These are phyloP conservation scores for Scutellaria barbata DNA, from an alignment of 257 asterid genomes.

Conservation along the genomic window DNA sequence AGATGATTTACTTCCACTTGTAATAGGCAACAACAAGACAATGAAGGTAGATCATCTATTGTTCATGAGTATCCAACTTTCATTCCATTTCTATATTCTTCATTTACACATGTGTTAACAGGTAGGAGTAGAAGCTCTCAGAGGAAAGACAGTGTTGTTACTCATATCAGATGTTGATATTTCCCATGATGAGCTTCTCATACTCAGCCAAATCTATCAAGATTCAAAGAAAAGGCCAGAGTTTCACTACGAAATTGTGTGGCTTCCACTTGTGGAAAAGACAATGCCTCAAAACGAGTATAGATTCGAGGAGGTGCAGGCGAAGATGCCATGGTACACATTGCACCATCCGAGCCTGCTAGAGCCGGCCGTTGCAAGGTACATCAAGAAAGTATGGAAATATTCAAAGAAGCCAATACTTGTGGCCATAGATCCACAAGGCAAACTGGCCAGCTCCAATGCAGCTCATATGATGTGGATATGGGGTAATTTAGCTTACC, in stretches of 20 bases:
- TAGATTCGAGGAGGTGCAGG: constrained; percentile 52
- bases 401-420: constrained; percentile 69
- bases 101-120: constrained; percentile 18
- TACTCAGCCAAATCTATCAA: constrained; percentile 51
- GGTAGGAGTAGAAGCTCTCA: constrained; percentile 60
- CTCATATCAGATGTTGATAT: constrained; percentile 74
- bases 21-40: constrained; percentile 47
- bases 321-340: constrained; percentile 82
- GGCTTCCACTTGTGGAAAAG: constrained; percentile 71
- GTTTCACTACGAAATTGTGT: constrained; percentile 67
- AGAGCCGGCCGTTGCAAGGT: constrained; percentile 67
- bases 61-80: neutral
- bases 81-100: neutral
- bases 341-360: constrained; percentile 63
- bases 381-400: constrained; percentile 68
- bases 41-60: constrained; percentile 44
- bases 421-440: constrained; percentile 76
- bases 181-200: constrained; percentile 58
- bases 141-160: constrained; percentile 68
- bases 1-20: constrained; percentile 67
- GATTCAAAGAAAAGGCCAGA: constrained; percentile 52
- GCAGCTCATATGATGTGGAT: constrained; percentile 79
- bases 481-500: constrained; percentile 83
- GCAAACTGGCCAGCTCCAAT: constrained; percentile 58
- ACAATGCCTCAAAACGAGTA: constrained; percentile 41